These are phyloP conservation scores for Pythium dissotocum DNA, from an alignment of 352 stramenopile species.

Conservation along the genomic window DNA sequence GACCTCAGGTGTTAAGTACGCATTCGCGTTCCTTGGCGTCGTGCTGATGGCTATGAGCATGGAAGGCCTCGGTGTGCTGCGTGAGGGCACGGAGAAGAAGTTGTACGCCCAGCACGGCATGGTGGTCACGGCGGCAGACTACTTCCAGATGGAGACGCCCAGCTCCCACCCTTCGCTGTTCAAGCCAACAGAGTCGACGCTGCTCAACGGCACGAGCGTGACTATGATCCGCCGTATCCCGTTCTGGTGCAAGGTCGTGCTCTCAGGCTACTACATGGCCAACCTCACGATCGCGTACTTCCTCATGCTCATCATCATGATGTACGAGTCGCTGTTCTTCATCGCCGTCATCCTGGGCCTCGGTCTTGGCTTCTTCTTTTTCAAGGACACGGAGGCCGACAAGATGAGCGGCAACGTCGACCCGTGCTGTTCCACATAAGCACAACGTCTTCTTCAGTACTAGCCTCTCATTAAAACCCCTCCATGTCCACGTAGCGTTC, in stretches of 20 bases:
- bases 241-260: conserved; percentile 61
- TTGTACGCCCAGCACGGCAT: conserved; percentile 53
- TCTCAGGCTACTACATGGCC: conserved; percentile 75
- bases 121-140: conserved; percentile 58
- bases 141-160: conserved; percentile 48
- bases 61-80: conserved; percentile 59
- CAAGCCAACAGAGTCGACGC: conserved; percentile 9
- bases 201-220: conserved; percentile 10
- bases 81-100: conserved; percentile 40
- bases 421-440: conserved; percentile 74
- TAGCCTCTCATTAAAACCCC: background rate
- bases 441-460: background rate
- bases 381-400: conserved; percentile 81
- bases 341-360: conserved; percentile 72
- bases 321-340: conserved; percentile 84
- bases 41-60: conserved; percentile 65
- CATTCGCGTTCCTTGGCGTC: conserved; percentile 71
- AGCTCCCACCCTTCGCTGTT: conserved; percentile 7
- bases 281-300: conserved; percentile 79
- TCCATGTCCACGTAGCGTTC: conserved; percentile 1
- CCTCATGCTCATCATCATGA: conserved; percentile 88
- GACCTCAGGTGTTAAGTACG: conserved; percentile 66
- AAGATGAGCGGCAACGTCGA: conserved; percentile 65
- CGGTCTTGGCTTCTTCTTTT: conserved; percentile 71
- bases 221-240: conserved; percentile 60